phyloP scores from a whole-genome alignment of 108 stramenopile species.

The Schizochytrium sp. region DNA sequence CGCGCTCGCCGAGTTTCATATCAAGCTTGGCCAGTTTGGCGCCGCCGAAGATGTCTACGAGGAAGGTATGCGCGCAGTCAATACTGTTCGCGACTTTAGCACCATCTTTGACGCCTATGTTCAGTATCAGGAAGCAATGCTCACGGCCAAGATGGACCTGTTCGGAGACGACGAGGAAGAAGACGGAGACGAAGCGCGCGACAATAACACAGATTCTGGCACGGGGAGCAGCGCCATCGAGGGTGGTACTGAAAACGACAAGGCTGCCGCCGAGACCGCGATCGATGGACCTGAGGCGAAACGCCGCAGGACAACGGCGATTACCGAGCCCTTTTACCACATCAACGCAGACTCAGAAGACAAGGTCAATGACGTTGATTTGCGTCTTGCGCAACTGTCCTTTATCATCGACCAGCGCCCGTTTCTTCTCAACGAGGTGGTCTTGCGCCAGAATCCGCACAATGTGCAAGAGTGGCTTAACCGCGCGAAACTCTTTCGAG shows the following conservation, averaged over 20 bases:
- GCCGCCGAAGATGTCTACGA: slow-evolving; percentile 88
- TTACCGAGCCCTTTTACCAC: background rate
- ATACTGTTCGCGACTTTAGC: slow-evolving; percentile 89
- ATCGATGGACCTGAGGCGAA: background rate
- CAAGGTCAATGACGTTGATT: slow-evolving; percentile 59
- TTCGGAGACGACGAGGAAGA: slow-evolving; percentile 66
- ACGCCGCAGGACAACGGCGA: background rate
- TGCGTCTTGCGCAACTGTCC: slow-evolving; percentile 84
- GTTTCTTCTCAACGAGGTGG: slow-evolving; percentile 75
- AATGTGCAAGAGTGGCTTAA: slow-evolving; percentile 91
- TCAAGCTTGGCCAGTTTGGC: slow-evolving; percentile 88
- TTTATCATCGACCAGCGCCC: slow-evolving; percentile 83
- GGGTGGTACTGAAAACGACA: too few species aligned
- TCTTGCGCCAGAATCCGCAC: slow-evolving; percentile 91
- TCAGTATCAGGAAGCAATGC: slow-evolving; percentile 84
- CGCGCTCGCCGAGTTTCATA: slow-evolving; percentile 81
- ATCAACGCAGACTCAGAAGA: background rate
- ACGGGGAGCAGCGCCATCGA: too few species aligned
- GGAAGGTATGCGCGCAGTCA: slow-evolving; percentile 74
- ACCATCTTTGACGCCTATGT: slow-evolving; percentile 90
- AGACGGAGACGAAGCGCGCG: slow-evolving; percentile 43
- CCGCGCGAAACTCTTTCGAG: slow-evolving; percentile 66
- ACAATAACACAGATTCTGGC: background rate
- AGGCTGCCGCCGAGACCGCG: background rate
- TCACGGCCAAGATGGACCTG: slow-evolving; percentile 75